Percentiles rank a stretch among this genome's conserved stretches.
These are phyloP conservation scores for Venturia asperata DNA, from an alignment of 2,329 filamentous ascomycete genomes.

Conservation along the genomic window DNA sequence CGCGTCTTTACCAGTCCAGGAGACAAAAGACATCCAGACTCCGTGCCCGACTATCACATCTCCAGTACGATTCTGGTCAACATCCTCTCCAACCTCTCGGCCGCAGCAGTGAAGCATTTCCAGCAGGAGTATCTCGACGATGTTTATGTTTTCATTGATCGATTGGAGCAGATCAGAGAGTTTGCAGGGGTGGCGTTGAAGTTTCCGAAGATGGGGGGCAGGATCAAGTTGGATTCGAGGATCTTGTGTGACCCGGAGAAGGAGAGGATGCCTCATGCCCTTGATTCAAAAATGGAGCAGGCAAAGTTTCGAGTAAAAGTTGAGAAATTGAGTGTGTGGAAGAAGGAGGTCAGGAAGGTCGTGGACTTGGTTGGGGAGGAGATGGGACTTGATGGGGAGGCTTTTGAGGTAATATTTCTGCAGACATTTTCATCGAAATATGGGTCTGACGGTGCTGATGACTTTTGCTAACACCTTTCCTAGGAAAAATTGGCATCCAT, in stretches of 20 bases:
- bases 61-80: neutral
- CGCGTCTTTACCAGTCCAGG: neutral
- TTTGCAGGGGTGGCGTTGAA: neutral
- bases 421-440: too few relatives aligned
- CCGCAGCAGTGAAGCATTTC: neutral
- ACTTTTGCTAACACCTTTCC: neutral
- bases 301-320: neutral
- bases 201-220: neutral
- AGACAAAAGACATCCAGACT: neutral
- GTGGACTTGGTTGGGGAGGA: neutral
- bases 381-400: neutral
- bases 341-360: neutral
- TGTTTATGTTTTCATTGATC: neutral
- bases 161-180: neutral
- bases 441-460: too few relatives aligned
- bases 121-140: neutral
- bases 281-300: neutral
- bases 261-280: neutral
- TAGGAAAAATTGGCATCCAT: neutral
- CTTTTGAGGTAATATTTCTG: neutral
- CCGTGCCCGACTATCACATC: neutral
- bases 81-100: neutral
- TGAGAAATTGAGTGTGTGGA: neutral
- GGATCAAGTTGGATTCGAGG: conserved; percentile 6
- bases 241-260: neutral